Evolutionary conservation across 176 grass and related monocot genomes (phyloP).

Genomic region (Oryza australiensis): DNA sequence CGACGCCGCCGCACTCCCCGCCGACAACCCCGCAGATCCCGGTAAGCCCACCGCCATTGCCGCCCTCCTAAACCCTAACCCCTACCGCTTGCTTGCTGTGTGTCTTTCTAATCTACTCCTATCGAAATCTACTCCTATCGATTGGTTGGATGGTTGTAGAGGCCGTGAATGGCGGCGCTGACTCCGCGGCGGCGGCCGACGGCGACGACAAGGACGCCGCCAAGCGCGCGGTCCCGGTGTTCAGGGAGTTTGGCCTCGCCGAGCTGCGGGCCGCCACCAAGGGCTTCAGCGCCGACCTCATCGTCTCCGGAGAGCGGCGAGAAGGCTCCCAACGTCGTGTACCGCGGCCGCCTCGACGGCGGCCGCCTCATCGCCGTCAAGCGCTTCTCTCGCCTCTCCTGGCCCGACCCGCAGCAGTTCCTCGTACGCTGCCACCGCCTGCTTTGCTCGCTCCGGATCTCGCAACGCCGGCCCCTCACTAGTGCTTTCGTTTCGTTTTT

Average conservation of each 20-base stretch:
- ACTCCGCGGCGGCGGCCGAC: slow-evolving; percentile 39
- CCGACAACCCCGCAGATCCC: slow-evolving; percentile 78
- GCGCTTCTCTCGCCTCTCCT: slow-evolving; percentile 93
- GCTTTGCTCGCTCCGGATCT: slow-evolving; percentile 16
- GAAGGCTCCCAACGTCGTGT: slow-evolving; percentile 98
- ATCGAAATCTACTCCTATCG: not conserved
- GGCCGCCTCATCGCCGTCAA: slow-evolving; percentile 87
- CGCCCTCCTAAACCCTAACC: slow-evolving; percentile 33
- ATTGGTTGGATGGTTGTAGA: slow-evolving; percentile 13
- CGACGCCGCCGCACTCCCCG: slow-evolving; percentile 47
- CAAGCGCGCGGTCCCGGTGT: slow-evolving; percentile 74
- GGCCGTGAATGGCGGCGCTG: slow-evolving; percentile 57
- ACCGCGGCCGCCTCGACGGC: slow-evolving; percentile 83
- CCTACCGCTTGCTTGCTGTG: not conserved
- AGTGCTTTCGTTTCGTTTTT: not conserved
- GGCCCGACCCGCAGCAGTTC: slow-evolving; percentile 99
- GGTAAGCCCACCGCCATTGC: slow-evolving; percentile 41
- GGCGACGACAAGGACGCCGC: slow-evolving; percentile 64
- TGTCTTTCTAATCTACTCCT: not conserved
- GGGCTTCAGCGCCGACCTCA: slow-evolving; percentile 91
- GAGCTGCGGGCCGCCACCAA: slow-evolving; percentile 93
- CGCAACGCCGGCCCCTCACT: not conserved
- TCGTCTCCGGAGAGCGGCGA: slow-evolving; percentile 99
- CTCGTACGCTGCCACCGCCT: slow-evolving; percentile 43
- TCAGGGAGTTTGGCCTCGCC: slow-evolving; percentile 85